phyloP scores from a whole-genome alignment of 176 grass and related monocot species.

The Paspalum vaginatum region DNA sequence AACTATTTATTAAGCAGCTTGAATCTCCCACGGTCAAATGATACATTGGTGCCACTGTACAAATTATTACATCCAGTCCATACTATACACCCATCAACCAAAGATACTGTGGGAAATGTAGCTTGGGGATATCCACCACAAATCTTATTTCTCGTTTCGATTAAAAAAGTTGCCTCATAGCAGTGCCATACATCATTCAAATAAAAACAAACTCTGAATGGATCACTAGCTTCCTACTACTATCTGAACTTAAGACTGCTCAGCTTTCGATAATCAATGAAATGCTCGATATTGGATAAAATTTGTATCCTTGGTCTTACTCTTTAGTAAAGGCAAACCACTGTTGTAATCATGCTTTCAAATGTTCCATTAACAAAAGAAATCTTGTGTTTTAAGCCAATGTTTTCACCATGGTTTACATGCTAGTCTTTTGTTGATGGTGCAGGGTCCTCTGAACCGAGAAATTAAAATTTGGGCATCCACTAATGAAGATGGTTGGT shows the following conservation, averaged over 20 bases:
- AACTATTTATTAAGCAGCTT: background rate
- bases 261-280: background rate
- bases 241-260: conserved; percentile 16
- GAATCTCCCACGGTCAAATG: background rate
- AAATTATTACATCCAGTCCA: conserved; percentile 1
- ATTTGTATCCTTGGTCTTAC: conserved; percentile 14
- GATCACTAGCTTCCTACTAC: background rate
- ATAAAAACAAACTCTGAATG: background rate
- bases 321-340: conserved; percentile 7
- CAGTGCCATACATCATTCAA: background rate
- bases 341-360: conserved; percentile 6
- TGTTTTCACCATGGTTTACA: background rate
- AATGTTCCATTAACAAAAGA: conserved; percentile 8
- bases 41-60: background rate
- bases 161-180: background rate
- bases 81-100: background rate
- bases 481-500: conserved; percentile 80
- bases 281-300: background rate
- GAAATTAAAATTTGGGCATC: conserved; percentile 97
- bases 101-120: background rate
- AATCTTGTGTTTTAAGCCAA: background rate
- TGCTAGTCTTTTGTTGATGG: conserved; percentile 41
- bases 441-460: conserved; percentile 87
- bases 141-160: background rate
- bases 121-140: too few species aligned